Conservation (phyloP, 2,329 filamentous ascomycete genomes). For the Boeremia lycopersici region DNA sequence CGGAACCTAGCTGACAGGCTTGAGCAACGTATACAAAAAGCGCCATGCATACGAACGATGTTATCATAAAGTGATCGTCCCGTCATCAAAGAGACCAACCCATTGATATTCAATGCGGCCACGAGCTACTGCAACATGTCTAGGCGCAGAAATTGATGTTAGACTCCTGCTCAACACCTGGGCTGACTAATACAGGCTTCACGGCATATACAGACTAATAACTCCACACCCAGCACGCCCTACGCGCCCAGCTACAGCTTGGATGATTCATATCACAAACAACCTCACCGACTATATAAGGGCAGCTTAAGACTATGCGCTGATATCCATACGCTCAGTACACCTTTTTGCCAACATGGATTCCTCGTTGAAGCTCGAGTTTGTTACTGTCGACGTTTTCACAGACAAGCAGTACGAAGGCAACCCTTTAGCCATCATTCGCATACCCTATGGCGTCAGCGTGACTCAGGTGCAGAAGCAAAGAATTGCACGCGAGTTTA, state of each 20-base stretch:
- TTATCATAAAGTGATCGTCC: neutral
- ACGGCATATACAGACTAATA: neutral
- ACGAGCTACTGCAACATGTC: too few species aligned
- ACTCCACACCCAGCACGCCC: constrained; percentile 1
- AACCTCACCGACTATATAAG: neutral
- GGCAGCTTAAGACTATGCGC: neutral
- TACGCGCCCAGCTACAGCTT: constrained; percentile 3
- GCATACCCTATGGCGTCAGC: constrained; percentile 46
- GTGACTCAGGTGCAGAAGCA: constrained; percentile 59
- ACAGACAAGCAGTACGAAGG: constrained; percentile 55
- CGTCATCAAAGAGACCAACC: too few species aligned
- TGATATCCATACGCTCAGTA: neutral
- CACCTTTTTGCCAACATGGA: constrained; percentile 15
- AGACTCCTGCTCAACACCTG: constrained; percentile 2
- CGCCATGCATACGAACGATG: neutral
- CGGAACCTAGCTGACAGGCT: neutral
- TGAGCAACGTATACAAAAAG: neutral
- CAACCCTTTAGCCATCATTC: constrained; percentile 63
- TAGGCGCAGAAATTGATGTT: neutral
- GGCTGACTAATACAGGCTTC: too few species aligned
- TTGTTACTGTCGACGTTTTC: constrained; percentile 56
- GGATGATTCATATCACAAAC: constrained; percentile 10
- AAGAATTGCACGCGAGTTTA: constrained; percentile 62
- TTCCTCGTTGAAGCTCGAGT: constrained; percentile 34
- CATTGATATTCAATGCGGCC: too few species aligned